Base-by-base conservation (phyloP, 371 early-diverging fungal genomes). In the Haplosporangium sp. region DNA sequence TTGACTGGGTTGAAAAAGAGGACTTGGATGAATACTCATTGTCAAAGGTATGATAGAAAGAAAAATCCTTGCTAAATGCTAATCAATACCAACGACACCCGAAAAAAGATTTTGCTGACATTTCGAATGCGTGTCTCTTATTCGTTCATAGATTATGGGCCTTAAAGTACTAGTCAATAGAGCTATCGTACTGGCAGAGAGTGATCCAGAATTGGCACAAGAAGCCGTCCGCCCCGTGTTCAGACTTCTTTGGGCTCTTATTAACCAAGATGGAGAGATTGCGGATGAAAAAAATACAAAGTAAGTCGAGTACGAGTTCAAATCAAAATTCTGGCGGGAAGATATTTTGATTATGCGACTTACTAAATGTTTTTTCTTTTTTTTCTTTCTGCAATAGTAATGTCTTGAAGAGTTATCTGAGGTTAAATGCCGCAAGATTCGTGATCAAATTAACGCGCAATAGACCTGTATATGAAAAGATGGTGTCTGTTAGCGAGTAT, bases 401-500 rank as follows among this genome's bases (percentile, higher is more conserved):
- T 20, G 73, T 70, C 2, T 55, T 76, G 42, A 78, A 84, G 72
- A 87, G 89, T 37, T 90, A 92, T 67, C 62, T 94, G 61, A 90
- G 95, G 37, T 81, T 96, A 45, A 85, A 87, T 1, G 95, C 95
- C 0, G 90, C 92, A 2, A 78, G 87, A 39, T 83, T 89, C 7
- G 71, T 94, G 58, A 77, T 97, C 44, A 92, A 92, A 77, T 85
- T 97, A 4, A 88, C 92, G 2, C 81, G 87, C 2, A 56, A 55
- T n/a, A 70, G 84, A 19, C 71, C 79, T 3, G 76, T 77, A 17
- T 91, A 89, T 67, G 88, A 90, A 38, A 74, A 83, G 47, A 75
- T 88, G 74, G 75, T 95, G 6, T 76, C 87, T 0, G 85, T 87
- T 1, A 40, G 79, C 0, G 88, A 94, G 15, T 88, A 90, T 55